Evolutionary conservation across 768 basidiomycete species (phyloP).

Genomic region (Stropharia rugosoannulata): DNA sequence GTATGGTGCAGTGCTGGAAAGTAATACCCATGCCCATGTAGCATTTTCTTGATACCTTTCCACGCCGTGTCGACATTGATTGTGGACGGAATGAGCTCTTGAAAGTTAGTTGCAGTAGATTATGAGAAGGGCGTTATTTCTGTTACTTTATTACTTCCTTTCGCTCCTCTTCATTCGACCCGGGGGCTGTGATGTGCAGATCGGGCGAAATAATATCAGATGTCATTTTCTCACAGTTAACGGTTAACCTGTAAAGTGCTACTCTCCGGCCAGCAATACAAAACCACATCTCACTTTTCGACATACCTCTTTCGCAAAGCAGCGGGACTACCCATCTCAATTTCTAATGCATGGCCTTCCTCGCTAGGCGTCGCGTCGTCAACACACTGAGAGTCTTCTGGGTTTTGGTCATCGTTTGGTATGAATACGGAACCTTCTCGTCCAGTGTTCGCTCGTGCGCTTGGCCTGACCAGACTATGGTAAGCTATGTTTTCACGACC

Average conservation of each 20-base stretch:
- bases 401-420: slow-evolving; percentile 67
- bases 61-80: too few species aligned
- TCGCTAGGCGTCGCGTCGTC: slow-evolving; percentile 27
- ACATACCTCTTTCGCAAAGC: neutral
- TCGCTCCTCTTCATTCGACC: too few species aligned
- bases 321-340: neutral
- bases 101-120: too few species aligned
- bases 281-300: neutral
- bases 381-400: slow-evolving; percentile 55
- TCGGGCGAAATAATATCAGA: neutral
- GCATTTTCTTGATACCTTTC: too few species aligned
- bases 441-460: slow-evolving; percentile 45
- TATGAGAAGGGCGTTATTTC: too few species aligned
- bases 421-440: slow-evolving; percentile 61
- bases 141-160: too few species aligned
- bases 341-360: slow-evolving; percentile 22
- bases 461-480: slow-evolving; percentile 54
- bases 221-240: neutral
- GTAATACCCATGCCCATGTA: too few species aligned
- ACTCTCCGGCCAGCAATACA: neutral
- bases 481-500: neutral
- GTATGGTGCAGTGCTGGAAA: too few species aligned
- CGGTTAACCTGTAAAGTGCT: neutral
- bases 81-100: too few species aligned
- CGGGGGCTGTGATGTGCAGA: neutral